phyloP scores from a whole-genome alignment of 768 basidiomycete species.

The Amanita muscaria region DNA sequence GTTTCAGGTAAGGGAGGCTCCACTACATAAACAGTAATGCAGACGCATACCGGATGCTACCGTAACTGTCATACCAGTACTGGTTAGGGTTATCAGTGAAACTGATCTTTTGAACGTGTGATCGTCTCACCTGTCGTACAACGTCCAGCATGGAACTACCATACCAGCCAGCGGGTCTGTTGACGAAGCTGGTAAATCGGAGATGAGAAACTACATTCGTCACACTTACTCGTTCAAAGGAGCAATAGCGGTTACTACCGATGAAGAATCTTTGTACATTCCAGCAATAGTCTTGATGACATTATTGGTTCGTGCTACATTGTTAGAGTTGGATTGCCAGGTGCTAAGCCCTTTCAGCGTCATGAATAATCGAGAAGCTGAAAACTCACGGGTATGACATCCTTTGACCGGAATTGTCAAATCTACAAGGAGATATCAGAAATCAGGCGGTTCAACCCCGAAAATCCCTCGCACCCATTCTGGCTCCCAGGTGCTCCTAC shows the following conservation, averaged over 20 bases:
- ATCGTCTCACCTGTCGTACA: constrained; percentile 30
- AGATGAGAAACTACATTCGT: not conserved
- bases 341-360: constrained; percentile 20
- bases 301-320: constrained; percentile 57
- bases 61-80: constrained; percentile 71
- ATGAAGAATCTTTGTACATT: constrained; percentile 44
- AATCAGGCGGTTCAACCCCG: constrained; percentile 1
- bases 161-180: constrained; percentile 66
- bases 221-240: constrained; percentile 65
- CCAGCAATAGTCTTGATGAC: constrained; percentile 56
- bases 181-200: not conserved
- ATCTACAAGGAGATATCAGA: constrained; percentile 31
- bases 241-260: constrained; percentile 59
- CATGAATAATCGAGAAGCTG: not conserved
- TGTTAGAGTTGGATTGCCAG: constrained; percentile 61
- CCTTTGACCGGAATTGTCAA: constrained; percentile 74
- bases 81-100: constrained; percentile 22
- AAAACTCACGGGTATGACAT: constrained; percentile 41
- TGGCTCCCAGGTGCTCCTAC: constrained; percentile 74
- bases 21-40: not conserved
- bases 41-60: constrained; percentile 52
- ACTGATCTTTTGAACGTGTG: not conserved
- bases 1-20: constrained; percentile 11
- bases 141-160: constrained; percentile 41
- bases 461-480: constrained; percentile 46